These are phyloP conservation scores for Scedosporium apiospermum DNA, from an alignment of 2,329 filamentous ascomycete species.

Conservation along the genomic window DNA sequence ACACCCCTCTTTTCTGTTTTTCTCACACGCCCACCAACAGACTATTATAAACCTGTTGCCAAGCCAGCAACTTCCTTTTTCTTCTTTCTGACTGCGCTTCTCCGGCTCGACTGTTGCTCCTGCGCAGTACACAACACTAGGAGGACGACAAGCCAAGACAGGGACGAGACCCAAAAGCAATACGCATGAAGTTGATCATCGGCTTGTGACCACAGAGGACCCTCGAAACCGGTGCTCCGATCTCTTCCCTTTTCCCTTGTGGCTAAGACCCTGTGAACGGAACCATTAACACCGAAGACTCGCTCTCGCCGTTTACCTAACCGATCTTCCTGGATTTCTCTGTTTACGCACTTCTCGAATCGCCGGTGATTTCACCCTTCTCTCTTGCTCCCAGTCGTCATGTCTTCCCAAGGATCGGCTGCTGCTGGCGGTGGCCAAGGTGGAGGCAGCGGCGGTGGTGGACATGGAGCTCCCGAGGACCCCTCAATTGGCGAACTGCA, in stretches of 20 bases:
- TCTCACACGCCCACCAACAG: neutral
- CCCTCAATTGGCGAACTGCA: conserved; percentile 16
- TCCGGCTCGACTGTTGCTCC: neutral
- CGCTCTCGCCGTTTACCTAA: too few relatives aligned
- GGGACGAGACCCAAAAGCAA: neutral
- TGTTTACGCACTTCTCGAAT: neutral
- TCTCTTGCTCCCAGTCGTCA: neutral
- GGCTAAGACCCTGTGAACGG: neutral
- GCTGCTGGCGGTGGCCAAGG: neutral
- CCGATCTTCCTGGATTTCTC: neutral
- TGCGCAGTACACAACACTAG: neutral
- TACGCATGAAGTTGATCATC: neutral
- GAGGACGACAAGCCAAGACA: neutral
- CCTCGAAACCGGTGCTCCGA: neutral
- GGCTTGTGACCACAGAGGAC: neutral
- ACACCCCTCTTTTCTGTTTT: neutral
- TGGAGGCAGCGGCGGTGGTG: neutral
- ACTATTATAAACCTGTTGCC: neutral
- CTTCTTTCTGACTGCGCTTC: neutral
- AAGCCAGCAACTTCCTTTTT: neutral
- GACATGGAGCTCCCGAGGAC: neutral
- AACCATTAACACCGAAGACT: neutral
- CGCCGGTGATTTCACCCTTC: neutral
- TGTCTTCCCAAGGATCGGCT: neutral
- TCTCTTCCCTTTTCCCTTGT: neutral